Evolutionary conservation across 1,284 basidiomycete species (phyloP), one percentile per base, ranked within the genome.

Genomic region (Malassezia pachydermatis): DNA sequence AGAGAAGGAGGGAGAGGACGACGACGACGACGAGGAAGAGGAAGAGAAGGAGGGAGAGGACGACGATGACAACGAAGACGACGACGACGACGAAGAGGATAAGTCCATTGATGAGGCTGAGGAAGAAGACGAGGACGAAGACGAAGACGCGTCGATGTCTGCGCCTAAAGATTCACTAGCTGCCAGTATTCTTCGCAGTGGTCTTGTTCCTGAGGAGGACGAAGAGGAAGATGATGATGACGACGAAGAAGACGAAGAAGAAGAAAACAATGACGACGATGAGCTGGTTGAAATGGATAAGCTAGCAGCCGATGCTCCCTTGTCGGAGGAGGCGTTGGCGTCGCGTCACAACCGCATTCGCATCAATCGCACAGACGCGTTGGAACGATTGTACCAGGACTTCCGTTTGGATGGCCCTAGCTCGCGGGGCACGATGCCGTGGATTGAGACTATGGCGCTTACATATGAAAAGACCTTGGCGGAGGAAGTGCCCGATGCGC

Each of bases 401-500:
- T 55, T 71, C 22, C 56, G 60, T 3, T 57, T 70, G 19, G 62
- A 60, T 37, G 40, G 54, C 5, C 45, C 64, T 11, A 44, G 55
- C 2, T 44, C 55, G 9, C 41, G 57, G n/a, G 41, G 45, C 41
- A 47, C 35, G 30, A 53, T 70, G 22, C 60, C 67, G 2, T 71
- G 67, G 67, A 65, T 70, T 41, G 68, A 71, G 54, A 64, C 62
- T 3, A 65, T 70, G 60, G 49, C 55, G 19, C 39, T 70, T 28
- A 54, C 40, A 13, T 65, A 65, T 50, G 54, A 56, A 9, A 49
- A 57, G 39, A 48, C 46, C 0, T 39, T 65, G 25, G 54, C 61
- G 2, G 47, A 58, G 20, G 79, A 84, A 2, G 83, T 85, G 8
- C 84, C 70, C 11, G 77, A 78, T 52, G 75, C 67, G 0, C 75